A percentile compares a stretch with the other conserved stretches of the same genome.
Conservation (phyloP, 176 grass and related monocot species). For the Cocos nucifera region DNA sequence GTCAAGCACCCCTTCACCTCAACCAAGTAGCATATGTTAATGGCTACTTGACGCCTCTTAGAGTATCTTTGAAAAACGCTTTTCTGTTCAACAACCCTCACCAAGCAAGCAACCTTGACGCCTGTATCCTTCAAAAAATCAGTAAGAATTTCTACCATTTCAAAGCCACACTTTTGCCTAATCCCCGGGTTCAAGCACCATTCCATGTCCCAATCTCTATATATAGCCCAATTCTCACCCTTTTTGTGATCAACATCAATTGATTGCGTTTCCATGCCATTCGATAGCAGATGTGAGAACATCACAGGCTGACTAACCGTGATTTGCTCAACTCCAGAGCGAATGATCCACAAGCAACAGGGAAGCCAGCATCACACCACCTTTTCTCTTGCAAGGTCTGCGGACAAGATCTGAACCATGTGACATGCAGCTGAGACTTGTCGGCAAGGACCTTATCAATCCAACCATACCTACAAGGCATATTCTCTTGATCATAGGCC, state of each 20-base stretch:
- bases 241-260: constrained; percentile 44
- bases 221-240: constrained; percentile 60
- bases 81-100: constrained; percentile 37
- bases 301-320: constrained; percentile 27
- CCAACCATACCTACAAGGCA: constrained; percentile 46
- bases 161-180: constrained; percentile 38
- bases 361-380: constrained; percentile 43
- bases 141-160: constrained; percentile 51
- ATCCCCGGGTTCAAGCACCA: constrained; percentile 39
- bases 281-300: constrained; percentile 36
- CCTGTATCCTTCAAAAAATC: constrained; percentile 46
- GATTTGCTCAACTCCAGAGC: constrained; percentile 17
- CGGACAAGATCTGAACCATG: constrained; percentile 50
- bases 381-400: constrained; percentile 43
- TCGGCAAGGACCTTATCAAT: constrained; percentile 38
- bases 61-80: constrained; percentile 34
- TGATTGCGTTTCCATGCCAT: constrained; percentile 4
- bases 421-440: constrained; percentile 44
- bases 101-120: constrained; percentile 30
- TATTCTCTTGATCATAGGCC: constrained; percentile 47
- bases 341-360: constrained; percentile 61
- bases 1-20: constrained; percentile 41
- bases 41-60: constrained; percentile 26
- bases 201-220: constrained; percentile 53
- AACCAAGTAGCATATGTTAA: constrained; percentile 47